Evolutionary conservation across 305 asterid species (phyloP).

Genomic region (Fraxinus xanthoxyloides): DNA sequence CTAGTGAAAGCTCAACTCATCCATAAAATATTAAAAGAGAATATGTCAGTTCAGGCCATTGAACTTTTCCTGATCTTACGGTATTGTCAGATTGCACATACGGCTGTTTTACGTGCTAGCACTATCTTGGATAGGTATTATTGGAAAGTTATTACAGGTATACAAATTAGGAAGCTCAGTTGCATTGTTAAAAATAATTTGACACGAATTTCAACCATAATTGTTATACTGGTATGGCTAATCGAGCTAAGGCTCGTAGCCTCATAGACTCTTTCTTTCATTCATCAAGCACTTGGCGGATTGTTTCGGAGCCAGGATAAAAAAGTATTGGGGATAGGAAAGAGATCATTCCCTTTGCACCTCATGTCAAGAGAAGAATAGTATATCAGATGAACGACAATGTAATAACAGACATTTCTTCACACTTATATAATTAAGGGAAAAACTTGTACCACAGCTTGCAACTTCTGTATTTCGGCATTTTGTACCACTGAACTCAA

Average conservation of each 20-base stretch:
- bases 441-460: conserved; percentile 49
- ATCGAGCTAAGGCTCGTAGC: not conserved
- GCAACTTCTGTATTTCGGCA: conserved; percentile 66
- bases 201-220: not conserved
- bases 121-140: not conserved
- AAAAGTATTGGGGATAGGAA: not conserved
- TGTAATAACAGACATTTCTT: conserved; percentile 3
- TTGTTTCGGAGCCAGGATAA: not conserved
- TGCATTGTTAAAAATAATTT: not conserved
- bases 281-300: not conserved
- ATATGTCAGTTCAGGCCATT: not conserved
- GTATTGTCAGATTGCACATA: not conserved
- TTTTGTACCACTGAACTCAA: conserved; percentile 62
- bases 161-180: not conserved
- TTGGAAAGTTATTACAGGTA: not conserved
- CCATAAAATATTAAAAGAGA: not conserved
- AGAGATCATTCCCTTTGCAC: not conserved
- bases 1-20: not conserved
- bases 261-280: not conserved
- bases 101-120: not conserved
- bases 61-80: not conserved
- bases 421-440: conserved; percentile 12
- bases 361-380: not conserved
- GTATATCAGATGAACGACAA: not conserved
- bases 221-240: not conserved